Percentiles rank a stretch among this genome's conserved stretches.
These are phyloP conservation scores for Friedmanniomyces simplex DNA, from an alignment of 495 filamentous ascomycete species.

Conservation along the genomic window DNA sequence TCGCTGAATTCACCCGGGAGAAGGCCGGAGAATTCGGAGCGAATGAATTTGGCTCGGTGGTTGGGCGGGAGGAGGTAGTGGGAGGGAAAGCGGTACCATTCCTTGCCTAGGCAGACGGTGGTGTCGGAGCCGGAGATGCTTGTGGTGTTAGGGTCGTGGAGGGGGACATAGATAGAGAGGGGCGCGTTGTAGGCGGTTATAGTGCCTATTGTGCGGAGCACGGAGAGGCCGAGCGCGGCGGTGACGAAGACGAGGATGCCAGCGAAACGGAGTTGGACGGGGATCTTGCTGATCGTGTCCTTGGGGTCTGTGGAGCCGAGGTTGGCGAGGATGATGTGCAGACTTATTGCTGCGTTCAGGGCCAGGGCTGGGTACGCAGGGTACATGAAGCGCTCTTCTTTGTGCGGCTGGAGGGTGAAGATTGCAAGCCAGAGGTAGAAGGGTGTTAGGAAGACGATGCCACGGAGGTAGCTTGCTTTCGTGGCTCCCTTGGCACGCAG, in stretches of 20 bases:
- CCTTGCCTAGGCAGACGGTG: constrained; percentile 82
- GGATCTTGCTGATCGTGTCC: constrained; percentile 55
- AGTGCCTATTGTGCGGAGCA: constrained; percentile 68
- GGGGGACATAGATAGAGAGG: constrained; percentile 57
- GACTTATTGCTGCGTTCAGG: constrained; percentile 78
- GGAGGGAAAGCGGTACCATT: constrained; percentile 97
- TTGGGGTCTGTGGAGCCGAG: constrained; percentile 59
- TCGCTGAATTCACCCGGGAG: constrained; percentile 85
- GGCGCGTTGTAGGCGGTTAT: constrained; percentile 80
- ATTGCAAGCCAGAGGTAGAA: constrained; percentile 94
- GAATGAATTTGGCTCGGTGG: constrained; percentile 76
- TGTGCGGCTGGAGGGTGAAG: constrained; percentile 88
- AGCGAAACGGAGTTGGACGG: constrained; percentile 55
- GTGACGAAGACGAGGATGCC: constrained; percentile 46
- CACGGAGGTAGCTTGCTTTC: constrained; percentile 48
- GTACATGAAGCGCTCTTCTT: constrained; percentile 99
- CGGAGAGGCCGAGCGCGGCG: constrained; percentile 48
- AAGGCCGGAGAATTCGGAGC: constrained; percentile 78
- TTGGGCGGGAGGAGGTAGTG: constrained; percentile 76
- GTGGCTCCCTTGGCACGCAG: constrained; percentile 35
- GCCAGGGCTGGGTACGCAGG: constrained; percentile 86
- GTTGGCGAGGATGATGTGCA: constrained; percentile 65
- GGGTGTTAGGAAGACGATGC: constrained; percentile 64
- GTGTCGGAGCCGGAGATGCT: constrained; percentile 38
- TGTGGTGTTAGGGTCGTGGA: constrained; percentile 40